Percentiles rank a stretch among this genome's conserved stretches.
phyloP scores from a whole-genome alignment of 148 eudicot genomes.

The Heliamphora exappendiculata region DNA sequence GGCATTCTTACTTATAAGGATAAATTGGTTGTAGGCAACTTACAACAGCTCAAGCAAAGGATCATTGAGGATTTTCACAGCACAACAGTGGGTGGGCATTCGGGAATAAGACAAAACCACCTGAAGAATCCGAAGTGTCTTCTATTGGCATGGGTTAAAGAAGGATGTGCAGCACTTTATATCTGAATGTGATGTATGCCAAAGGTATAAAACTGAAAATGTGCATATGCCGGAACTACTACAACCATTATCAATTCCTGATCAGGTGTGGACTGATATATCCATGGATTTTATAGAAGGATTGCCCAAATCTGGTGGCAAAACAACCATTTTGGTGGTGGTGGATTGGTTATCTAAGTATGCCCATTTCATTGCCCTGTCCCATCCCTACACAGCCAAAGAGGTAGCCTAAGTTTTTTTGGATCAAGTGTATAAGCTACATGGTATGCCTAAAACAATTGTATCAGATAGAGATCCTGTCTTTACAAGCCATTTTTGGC shows the following conservation, averaged over 20 bases:
- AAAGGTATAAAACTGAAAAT: neutral
- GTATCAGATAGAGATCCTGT: neutral
- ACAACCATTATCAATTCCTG: neutral
- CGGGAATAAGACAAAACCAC: too few species aligned
- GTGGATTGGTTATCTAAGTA: neutral
- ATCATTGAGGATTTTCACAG: too few species aligned
- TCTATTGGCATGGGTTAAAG: too few species aligned
- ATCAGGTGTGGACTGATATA: neutral
- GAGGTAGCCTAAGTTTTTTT: neutral
- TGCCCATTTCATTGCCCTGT: neutral
- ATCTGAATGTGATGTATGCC: neutral
- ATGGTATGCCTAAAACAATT: neutral
- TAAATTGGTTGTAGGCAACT: neutral
- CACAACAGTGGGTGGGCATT: too few species aligned
- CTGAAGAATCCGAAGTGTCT: too few species aligned
- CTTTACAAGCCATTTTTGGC: neutral
- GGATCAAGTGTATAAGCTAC: neutral
- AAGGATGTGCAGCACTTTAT: neutral
- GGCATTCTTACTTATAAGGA: neutral
- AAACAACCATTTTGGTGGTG: neutral
- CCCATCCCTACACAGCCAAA: neutral
- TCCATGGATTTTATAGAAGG: conserved; percentile 10
- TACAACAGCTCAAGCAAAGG: too few species aligned
- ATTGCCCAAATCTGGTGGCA: neutral
- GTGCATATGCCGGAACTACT: neutral